phyloP scores from a whole-genome alignment of 148 eudicot species.

The Chenopodium formosanum region DNA sequence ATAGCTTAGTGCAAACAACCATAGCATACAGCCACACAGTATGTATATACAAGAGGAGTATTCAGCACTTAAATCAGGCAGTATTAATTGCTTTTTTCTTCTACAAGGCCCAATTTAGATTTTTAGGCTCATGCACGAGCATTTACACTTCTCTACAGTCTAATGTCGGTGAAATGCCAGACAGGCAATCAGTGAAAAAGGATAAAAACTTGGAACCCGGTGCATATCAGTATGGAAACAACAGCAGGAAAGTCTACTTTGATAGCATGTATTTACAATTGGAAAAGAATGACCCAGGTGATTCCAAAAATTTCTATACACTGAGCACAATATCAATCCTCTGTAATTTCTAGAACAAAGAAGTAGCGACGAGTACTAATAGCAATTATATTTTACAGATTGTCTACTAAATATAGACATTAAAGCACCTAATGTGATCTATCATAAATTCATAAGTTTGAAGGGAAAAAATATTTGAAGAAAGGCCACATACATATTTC shows the following conservation, averaged over 20 bases:
- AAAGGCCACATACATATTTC: slow-evolving; percentile 62
- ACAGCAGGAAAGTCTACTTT: not conserved
- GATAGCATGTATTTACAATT: not conserved
- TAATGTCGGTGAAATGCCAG: not conserved
- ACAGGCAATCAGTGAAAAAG: not conserved
- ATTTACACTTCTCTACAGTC: not conserved
- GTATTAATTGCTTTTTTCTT: not conserved
- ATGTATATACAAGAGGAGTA: not conserved
- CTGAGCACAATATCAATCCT: not conserved
- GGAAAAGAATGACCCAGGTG: not conserved
- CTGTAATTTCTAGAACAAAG: not conserved
- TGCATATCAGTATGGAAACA: not conserved
- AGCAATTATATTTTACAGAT: not conserved
- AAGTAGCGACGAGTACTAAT: not conserved
- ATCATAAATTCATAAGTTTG: not conserved
- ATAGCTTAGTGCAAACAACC: not conserved
- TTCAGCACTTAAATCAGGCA: not conserved
- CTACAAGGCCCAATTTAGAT: not conserved
- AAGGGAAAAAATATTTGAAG: not conserved
- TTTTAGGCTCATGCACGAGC: not conserved
- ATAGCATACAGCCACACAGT: not conserved
- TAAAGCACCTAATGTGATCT: not conserved
- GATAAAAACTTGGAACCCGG: not conserved
- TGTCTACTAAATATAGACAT: not conserved
- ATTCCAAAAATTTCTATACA: not conserved